Evolutionary conservation across 164 flowering plant genomes (phyloP), one percentile per base, ranked within the genome.

Genomic region (Cinnamomum chago): DNA sequence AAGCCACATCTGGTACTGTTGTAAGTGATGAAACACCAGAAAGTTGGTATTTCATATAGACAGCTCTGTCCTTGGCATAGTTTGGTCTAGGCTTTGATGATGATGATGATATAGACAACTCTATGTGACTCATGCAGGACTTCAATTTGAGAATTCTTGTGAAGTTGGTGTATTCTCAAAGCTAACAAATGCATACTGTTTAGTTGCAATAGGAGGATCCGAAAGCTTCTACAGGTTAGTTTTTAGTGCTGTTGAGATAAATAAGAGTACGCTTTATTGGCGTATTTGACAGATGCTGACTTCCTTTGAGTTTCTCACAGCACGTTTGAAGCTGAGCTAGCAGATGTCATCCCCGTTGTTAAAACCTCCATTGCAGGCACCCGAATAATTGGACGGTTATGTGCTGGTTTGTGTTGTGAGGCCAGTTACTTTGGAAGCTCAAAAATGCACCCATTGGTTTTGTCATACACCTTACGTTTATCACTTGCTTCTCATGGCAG

Each of bases 201-300:
- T 92, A 77, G 97, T 94, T 6, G 95, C 92, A 1, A 92, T 92
- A 73, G 98, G 98, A 62, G 98, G 98, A 14, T 94, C 98, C 0
- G 98, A 94, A 67, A 91, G 81, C 75, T 92, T 94, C 72, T 94
- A 92, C 84, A 90, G 96, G 97, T 94, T 25, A 75, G 75, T 76
- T 24, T 40, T 14, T 67, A 5, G 33, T 11, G 51, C 20, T 9
- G 18, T 9, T 47, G n/a, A 22, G 11, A 71, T 58, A 30, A 30
- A 30, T 62, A 2, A 13, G 64, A 17, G 14, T 33, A 14, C 18
- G 11, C 52, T 64, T 7, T 28, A 20, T 72, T 40, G 58, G 67
- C 7, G 22, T 77, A 28, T 24, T 71, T 23, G 50, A 67, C 65
- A 50, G n/a, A 15, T 40, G 33, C 51, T 72, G 50, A 62, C 55